Conservation (phyloP, 2,329 filamentous ascomycete genomes). For the Pyrenochaeta sp. region DNA sequence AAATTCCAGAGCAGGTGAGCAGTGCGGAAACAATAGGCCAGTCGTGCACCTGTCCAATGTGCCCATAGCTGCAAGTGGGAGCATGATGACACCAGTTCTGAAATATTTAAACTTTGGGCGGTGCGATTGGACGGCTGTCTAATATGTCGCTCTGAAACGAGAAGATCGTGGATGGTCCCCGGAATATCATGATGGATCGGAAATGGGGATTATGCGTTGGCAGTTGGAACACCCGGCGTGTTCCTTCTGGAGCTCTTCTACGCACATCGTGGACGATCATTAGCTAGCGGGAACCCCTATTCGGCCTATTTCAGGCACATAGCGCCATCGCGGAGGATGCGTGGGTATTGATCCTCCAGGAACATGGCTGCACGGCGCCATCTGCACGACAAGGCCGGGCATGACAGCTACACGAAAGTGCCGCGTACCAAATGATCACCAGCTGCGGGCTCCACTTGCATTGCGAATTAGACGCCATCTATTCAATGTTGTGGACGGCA, state of each 20-base stretch:
- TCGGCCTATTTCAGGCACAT: slow-evolving; percentile 23
- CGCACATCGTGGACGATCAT: slow-evolving; percentile 20
- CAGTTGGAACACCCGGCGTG: slow-evolving; percentile 6
- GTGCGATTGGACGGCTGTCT: background rate
- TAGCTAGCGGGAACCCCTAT: slow-evolving; percentile 20
- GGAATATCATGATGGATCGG: slow-evolving; percentile 4
- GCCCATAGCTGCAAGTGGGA: background rate
- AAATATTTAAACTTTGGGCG: background rate
- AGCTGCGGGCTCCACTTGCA: background rate
- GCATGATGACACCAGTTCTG: background rate
- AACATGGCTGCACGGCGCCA: background rate
- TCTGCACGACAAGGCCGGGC: background rate
- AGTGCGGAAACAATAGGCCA: background rate
- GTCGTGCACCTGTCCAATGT: background rate
- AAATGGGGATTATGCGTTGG: slow-evolving; percentile 24
- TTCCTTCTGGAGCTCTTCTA: slow-evolving; percentile 14
- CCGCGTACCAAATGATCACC: background rate
- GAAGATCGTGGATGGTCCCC: slow-evolving; percentile 24
- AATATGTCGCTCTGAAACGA: background rate
- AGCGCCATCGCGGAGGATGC: slow-evolving; percentile 7
- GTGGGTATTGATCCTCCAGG: background rate
- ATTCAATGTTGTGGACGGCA: slow-evolving; percentile 2
- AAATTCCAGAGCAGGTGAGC: background rate
- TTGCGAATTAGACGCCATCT: background rate
- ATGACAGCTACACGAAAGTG: slow-evolving; percentile 1